Evolutionary conservation across 1,284 basidiomycete genomes (phyloP).

Genomic region (Tylopilus sp.): DNA sequence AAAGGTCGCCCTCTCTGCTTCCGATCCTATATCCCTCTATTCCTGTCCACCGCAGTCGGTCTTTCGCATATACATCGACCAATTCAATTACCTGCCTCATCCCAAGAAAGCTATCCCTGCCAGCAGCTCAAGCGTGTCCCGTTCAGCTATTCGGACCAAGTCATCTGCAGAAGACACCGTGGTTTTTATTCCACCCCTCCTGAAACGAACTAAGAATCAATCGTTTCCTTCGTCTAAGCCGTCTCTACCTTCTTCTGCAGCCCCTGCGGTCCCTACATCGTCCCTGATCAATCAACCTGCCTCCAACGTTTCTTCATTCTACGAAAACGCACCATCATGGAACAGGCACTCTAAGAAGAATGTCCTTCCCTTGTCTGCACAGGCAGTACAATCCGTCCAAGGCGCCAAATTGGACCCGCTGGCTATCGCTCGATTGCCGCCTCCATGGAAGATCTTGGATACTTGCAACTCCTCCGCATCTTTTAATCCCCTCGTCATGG

Average conservation of each 20-base stretch:
- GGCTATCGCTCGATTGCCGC: slow-evolving; percentile 29
- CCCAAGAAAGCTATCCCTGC: background rate
- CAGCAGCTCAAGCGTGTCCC: background rate
- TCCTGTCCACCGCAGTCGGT: slow-evolving; percentile 25
- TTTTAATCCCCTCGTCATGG: background rate
- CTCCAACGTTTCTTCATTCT: slow-evolving; percentile 24
- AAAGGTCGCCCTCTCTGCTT: slow-evolving; percentile 15
- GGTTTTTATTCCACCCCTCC: slow-evolving; percentile 21
- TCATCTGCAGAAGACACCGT: slow-evolving; percentile 15
- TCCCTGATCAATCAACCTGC: background rate
- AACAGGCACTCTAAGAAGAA: background rate
- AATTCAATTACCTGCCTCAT: slow-evolving; percentile 8
- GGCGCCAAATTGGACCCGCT: slow-evolving; percentile 19
- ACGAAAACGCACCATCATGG: slow-evolving; percentile 2
- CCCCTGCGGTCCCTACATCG: background rate
- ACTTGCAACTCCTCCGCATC: background rate
- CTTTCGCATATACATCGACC: slow-evolving; percentile 28
- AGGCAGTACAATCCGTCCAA: slow-evolving; percentile 15
- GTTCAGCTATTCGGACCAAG: slow-evolving; percentile 3
- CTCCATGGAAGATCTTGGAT: slow-evolving; percentile 24
- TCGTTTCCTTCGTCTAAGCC: background rate
- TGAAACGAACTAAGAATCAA: background rate
- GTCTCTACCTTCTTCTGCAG: background rate
- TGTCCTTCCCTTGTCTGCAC: slow-evolving; percentile 20
- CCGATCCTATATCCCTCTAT: slow-evolving; percentile 25